Evolutionary conservation across 768 basidiomycete species (phyloP), one percentile per base, ranked within the genome.

Genomic region (Trametopsis cervina): DNA sequence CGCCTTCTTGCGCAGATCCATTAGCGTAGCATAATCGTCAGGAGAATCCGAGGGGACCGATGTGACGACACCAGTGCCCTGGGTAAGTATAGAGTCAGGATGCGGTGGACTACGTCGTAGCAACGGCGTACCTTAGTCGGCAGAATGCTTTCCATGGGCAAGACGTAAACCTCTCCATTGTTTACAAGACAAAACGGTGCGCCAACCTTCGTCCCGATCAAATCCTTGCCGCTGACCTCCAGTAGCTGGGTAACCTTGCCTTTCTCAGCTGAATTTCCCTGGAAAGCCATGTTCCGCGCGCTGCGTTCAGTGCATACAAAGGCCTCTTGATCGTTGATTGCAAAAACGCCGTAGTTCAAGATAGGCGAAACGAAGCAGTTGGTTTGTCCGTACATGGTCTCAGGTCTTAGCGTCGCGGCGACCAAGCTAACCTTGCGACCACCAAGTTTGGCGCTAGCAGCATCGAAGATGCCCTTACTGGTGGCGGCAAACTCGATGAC

Each of bases 321-420:
- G 18, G 92, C 86, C 57, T 92, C 91, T 29, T 80, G 75, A 66
- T 87, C 85, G 61, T 87, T 89, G 44, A 83, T 77, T n/a, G 85
- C 83, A 64, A 87, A 98, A 26, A 99, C 69, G 29, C 92, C 93
- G 62, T 99, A 99, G 54, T 89, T 91, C 70, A 98, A 82, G 37
- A 73, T 66, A 0, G 90, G 81, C 33, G 92, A 90, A 44, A 99
- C 93, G 63, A 93, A 99, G 66, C 93, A 93, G 64, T 98, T 98
- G 2, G 94, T 98, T 69, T 98, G 94, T 20, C 95, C 96, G 63
- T 97, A 95, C 96, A 97, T 95, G 0, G 96, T 99, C 69, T 99
- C 96, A 0, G 96, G 90, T 37, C 96, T 78, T 49, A 99, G 72
- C 2, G 96, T 97, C 17, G 95, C 96, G 40, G 96, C 92, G n/a